These are phyloP conservation scores for Syncephalis plumigaleata DNA, from an alignment of 371 early-diverging fungal genomes.

Conservation along the genomic window DNA sequence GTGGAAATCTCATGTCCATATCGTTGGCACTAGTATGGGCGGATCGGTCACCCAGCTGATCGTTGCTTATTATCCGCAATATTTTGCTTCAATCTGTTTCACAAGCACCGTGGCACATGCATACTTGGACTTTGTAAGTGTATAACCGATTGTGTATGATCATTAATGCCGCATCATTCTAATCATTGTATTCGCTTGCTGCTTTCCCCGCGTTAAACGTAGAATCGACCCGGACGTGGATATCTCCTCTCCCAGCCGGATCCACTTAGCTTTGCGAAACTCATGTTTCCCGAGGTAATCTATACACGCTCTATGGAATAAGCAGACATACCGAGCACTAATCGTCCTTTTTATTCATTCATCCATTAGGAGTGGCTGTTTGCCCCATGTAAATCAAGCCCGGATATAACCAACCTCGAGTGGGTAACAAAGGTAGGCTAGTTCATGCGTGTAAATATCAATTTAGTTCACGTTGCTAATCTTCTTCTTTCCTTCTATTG, in stretches of 20 bases:
- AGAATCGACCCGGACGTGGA: too few species aligned
- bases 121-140: neutral
- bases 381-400: neutral
- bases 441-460: neutral
- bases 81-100: constrained; percentile 19
- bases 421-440: neutral
- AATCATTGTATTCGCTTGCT: neutral
- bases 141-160: neutral
- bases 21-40: constrained; percentile 65
- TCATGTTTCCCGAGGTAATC: too few species aligned
- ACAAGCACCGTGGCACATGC: constrained; percentile 13
- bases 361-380: neutral
- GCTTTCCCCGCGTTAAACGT: neutral
- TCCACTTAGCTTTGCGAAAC: too few species aligned
- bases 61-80: constrained; percentile 12
- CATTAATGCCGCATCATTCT: too few species aligned
- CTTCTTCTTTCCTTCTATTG: neutral
- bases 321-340: too few species aligned
- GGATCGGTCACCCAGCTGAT: constrained; percentile 57
- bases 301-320: too few species aligned
- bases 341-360: neutral
- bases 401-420: neutral
- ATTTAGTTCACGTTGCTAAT: neutral
- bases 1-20: constrained; percentile 37
- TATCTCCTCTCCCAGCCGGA: too few species aligned